Evolutionary conservation across 768 basidiomycete species (phyloP), one percentile per base, ranked within the genome.

Genomic region (Termitomyces sp.): DNA sequence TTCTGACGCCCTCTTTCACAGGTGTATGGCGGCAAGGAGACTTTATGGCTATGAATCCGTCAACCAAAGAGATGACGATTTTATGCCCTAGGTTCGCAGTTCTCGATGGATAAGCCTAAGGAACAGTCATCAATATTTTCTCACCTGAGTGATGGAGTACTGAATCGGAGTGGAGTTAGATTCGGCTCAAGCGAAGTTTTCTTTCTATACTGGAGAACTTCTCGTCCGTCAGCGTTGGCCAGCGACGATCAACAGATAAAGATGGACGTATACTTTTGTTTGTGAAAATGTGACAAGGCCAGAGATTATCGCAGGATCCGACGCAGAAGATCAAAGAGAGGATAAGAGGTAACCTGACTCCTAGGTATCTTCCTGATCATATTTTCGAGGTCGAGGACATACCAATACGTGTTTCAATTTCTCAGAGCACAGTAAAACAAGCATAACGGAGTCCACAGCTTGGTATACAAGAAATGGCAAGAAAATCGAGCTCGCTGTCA

Each of bases 231-330:
- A 69, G 89, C 50, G 81, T 92, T 5, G 90, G 90, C 1, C 85
- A 88, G 72, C 76, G 84, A 63, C 75, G 88, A 45, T 60, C 81
- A 55, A 71, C 80, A 14, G 87, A 88, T 65, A 73, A 77, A 17
- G 86, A 92, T 67, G 89, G 92, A 71, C 80, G 86, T 36, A 89
- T 92, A 14, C 74, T 92, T n/a, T 73, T 92, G 5, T 92, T 92
- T 71, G 63, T 92, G 60, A 88, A 89, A 73, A 82, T 90, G 81
- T 64, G 75, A 4, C 31, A 66, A 3, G 60, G 55, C 10, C 40
- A 75, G 59, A 73, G 63, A 25, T 73, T 88, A 29, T 80, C 79
- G 10, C 70, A 73, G 2, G 63, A 63, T 9, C 72, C 89, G 54
- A 73, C 76, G 8, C 70, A 71, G 42, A 61, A 77, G 47, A 84